Base-by-base conservation (phyloP, 768 basidiomycete genomes). In the Boletales sp. region DNA sequence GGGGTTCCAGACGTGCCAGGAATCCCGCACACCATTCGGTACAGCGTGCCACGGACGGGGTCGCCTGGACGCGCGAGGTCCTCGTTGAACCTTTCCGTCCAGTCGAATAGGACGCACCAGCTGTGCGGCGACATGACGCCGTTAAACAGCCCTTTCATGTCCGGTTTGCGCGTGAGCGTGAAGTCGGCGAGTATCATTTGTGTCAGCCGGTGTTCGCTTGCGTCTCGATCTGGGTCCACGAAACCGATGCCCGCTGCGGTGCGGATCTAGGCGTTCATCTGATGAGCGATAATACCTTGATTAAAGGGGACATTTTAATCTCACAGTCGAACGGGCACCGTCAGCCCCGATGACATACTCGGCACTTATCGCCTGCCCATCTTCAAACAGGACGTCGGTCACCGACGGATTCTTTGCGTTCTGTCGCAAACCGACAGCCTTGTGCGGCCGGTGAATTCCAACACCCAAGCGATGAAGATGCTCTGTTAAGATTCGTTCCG, bases 301-400 rank as follows among this genome's bases (percentile, higher is more conserved):
- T 39, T 4, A 12, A 19, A 6, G 25, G 11, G 19, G 13, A n/a
- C 11, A 39, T 21, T 36, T 5, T 33, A 17, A 9, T 63, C 67
- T 44, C 55, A 79, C 78, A 19, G 60, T 55, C 1, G 78, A 79
- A 47, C 59, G 67, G 6, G 74, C 63, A 8, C 78, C 78, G 56
- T 81, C 78, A 11, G 77, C 75, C 32, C 74, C 78, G 36, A 79
- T 57, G 8, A 79, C 71, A 57, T 76, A 77, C 28, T 68, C 69
- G 12, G 77, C 64, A 13, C 60, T 67, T n/a, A 79, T 66, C 17
- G 64, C 19, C 18, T 39, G 38, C 58, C 77, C 77, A 41, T 71
- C 68, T 19, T 78, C 74, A 50, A 81, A 79, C 1, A 59, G 52
- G 15, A 76, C 76, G 18, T 74, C 67, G 8, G 61, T 63, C n/a